Percentiles rank a stretch among this genome's conserved stretches.
Conservation (phyloP, 352 stramenopile genomes). For the Phytophthora niederhauseri region DNA sequence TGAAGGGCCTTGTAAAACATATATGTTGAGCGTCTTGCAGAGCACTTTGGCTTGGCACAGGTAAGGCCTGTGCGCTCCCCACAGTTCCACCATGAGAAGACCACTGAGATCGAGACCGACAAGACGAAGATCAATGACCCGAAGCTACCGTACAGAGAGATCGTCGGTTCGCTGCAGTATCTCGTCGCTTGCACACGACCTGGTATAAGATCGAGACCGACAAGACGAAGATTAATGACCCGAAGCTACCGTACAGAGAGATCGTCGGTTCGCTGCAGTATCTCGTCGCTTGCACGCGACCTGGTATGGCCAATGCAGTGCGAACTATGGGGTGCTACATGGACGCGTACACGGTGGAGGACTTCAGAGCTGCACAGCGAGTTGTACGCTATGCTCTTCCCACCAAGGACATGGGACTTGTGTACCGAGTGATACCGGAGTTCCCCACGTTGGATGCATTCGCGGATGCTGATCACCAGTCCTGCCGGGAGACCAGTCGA, state of each 20-base stretch:
- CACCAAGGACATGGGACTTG: neutral
- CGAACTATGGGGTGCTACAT: neutral
- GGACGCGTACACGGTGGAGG: slow-evolving; percentile 5
- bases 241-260: neutral
- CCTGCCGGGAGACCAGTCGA: neutral
- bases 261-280: slow-evolving; percentile 11
- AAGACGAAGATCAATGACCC: slow-evolving; percentile 4
- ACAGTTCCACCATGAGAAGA: slow-evolving; percentile 8
- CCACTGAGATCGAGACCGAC: neutral
- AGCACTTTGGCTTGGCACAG: neutral
- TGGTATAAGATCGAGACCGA: neutral
- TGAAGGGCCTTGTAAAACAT: neutral
- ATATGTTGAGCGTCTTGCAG: slow-evolving; percentile 1
- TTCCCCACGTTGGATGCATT: neutral
- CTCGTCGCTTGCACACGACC: slow-evolving; percentile 1
- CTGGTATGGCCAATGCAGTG: slow-evolving; percentile 5
- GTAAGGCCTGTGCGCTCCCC: neutral
- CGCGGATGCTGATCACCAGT: slow-evolving; percentile 5
- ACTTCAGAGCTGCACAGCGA: slow-evolving; percentile 2
- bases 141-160: neutral
- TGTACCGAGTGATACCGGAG: neutral
- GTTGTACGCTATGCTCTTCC: slow-evolving; percentile 7
- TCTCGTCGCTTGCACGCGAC: neutral
- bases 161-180: slow-evolving; percentile 10
- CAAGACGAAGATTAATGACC: slow-evolving; percentile 1